phyloP scores from a whole-genome alignment of 1,284 basidiomycete species.

The Cryptococcus amylolentus region DNA sequence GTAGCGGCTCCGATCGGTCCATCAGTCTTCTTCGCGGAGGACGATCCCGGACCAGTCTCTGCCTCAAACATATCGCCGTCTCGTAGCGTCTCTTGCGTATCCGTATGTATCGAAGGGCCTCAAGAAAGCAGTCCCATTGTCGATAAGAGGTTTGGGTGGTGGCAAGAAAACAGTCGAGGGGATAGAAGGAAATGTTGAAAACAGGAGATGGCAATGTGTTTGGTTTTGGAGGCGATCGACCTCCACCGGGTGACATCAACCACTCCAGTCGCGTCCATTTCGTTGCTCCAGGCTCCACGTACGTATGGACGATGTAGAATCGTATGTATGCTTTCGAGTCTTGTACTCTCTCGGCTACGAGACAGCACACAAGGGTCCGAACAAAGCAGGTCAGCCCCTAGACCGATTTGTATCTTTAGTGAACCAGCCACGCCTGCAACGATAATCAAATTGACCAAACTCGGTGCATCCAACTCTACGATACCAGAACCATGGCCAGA shows the following conservation, averaged over 20 bases:
- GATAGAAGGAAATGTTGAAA: background rate
- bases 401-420: background rate
- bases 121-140: background rate
- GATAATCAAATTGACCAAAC: background rate
- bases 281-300: background rate
- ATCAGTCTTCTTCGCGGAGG: background rate
- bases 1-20: background rate
- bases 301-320: background rate
- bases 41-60: background rate
- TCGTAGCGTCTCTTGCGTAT: background rate
- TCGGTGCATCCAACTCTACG: conserved; percentile 6
- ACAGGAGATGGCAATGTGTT: background rate
- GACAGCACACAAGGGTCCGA: background rate
- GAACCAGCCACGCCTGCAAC: background rate
- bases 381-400: background rate
- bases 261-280: background rate
- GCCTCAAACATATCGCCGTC: background rate
- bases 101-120: background rate
- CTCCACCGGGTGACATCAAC: background rate
- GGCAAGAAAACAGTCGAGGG: background rate
- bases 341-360: background rate
- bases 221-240: background rate
- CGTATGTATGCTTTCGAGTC: background rate
- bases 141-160: background rate
- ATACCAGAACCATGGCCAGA: conserved; percentile 9